Percentiles rank a stretch among this genome's conserved stretches.
These are phyloP conservation scores for Setaria italica DNA, from an alignment of 202 grass and related monocot genomes.

Conservation along the genomic window DNA sequence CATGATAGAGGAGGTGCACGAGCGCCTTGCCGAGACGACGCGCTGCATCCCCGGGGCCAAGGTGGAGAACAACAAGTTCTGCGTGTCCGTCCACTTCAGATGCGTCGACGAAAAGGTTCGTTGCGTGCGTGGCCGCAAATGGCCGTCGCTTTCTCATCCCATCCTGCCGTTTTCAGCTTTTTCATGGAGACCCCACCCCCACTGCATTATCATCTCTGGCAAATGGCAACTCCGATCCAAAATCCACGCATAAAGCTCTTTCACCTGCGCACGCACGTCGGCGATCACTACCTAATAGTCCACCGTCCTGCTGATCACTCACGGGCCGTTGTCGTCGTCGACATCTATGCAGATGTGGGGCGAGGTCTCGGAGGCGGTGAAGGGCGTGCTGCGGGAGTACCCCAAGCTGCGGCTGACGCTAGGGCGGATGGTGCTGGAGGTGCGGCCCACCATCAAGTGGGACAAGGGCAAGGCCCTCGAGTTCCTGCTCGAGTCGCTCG, in stretches of 20 bases:
- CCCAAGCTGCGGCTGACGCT: constrained; percentile 74
- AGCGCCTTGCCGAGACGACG: constrained; percentile 55
- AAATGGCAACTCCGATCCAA: not conserved
- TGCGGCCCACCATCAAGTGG: constrained; percentile 95
- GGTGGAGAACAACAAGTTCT: constrained; percentile 99
- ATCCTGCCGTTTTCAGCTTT: constrained; percentile 11
- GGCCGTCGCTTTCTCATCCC: constrained; percentile 34
- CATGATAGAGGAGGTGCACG: constrained; percentile 87
- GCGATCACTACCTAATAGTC: not conserved
- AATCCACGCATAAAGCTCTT: not conserved
- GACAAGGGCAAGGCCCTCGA: constrained; percentile 97
- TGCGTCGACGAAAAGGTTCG: constrained; percentile 85
- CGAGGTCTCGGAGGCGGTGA: constrained; percentile 64
- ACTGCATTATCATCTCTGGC: not conserved
- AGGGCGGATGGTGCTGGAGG: constrained; percentile 93
- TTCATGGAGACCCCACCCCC: not conserved
- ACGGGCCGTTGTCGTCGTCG: no score
- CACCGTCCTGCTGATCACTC: no score
- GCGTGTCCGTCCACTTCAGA: constrained; percentile 93
- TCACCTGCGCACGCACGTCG: no score
- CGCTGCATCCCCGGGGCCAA: constrained; percentile 71
- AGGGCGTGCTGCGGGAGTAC: constrained; percentile 66
- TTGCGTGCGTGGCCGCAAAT: constrained; percentile 12
- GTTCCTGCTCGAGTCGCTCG: constrained; percentile 91
- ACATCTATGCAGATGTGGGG: constrained; percentile 63